Evolutionary conservation across 139 green algal species (phyloP).

Genomic region (Mesotaenium endlicherianum): DNA sequence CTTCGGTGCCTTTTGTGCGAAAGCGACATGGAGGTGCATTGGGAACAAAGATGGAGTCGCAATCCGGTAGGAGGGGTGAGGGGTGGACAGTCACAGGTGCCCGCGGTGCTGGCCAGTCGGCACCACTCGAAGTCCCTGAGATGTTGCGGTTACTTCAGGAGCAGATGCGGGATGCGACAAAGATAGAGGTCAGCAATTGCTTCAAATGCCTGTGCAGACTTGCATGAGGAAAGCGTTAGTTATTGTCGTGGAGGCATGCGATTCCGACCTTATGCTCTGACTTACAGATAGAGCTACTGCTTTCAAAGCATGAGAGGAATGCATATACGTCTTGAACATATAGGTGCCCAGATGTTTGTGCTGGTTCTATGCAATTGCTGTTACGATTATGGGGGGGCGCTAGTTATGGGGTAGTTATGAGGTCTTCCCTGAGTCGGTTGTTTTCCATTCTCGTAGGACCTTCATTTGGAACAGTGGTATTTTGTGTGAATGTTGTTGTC

Average conservation of each 20-base stretch:
- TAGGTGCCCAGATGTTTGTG: not conserved
- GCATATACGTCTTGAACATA: not conserved
- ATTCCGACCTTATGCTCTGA: not conserved
- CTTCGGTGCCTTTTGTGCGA: no score
- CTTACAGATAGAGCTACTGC: not conserved
- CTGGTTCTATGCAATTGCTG: not conserved
- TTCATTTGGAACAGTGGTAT: not conserved
- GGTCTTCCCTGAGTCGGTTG: not conserved
- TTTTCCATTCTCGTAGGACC: no score
- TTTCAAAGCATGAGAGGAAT: not conserved
- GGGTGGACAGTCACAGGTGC: no score
- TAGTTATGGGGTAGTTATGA: not conserved
- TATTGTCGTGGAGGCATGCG: not conserved
- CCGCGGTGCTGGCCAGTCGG: no score
- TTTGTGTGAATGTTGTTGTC: not conserved
- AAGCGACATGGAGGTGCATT: no score
- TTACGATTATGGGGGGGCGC: not conserved
- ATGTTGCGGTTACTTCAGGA: slow-evolving; percentile 4
- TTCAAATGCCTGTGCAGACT: not conserved
- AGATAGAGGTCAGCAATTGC: slow-evolving; percentile 15
- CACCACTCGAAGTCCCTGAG: slow-evolving; percentile 4
- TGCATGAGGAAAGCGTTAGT: not conserved
- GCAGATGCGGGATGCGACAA: slow-evolving; percentile 9
- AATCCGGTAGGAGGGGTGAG: no score
- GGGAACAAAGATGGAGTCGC: no score